These are phyloP conservation scores for Pichia nakasei DNA, from an alignment of 805 yeast genomes.

Conservation along the genomic window DNA sequence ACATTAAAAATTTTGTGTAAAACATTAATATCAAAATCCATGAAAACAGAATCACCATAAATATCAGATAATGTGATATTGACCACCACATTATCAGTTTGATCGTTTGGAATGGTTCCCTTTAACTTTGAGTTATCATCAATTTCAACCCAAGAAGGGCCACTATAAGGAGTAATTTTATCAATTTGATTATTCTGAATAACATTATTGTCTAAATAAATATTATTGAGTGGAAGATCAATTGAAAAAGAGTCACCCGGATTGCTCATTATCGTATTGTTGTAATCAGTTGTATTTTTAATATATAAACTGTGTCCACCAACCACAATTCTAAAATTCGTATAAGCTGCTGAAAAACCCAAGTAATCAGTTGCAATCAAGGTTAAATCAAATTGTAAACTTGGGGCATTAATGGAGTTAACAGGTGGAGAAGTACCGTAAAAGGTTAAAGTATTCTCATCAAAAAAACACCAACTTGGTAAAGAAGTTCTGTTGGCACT, in stretches of 20 bases:
- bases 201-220: slow-evolving; percentile 52
- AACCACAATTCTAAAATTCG: slow-evolving; percentile 61
- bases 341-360: slow-evolving; percentile 66
- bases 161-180: slow-evolving; percentile 35
- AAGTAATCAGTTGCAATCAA: slow-evolving; percentile 71
- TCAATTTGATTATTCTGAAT: slow-evolving; percentile 49
- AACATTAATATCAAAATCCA: slow-evolving; percentile 50
- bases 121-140: slow-evolving; percentile 32
- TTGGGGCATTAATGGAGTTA: slow-evolving; percentile 83
- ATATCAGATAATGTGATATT: slow-evolving; percentile 50
- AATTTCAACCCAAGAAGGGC: slow-evolving; percentile 55
- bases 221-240: slow-evolving; percentile 52
- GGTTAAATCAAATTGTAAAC: slow-evolving; percentile 56
- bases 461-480: slow-evolving; percentile 83
- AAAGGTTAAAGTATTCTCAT: slow-evolving; percentile 53
- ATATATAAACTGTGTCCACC: slow-evolving; percentile 86
- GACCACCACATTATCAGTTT: slow-evolving; percentile 33
- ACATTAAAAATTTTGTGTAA: slow-evolving; percentile 49
- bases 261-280: slow-evolving; percentile 50
- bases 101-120: slow-evolving; percentile 50
- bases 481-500: slow-evolving; percentile 78
- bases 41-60: slow-evolving; percentile 49
- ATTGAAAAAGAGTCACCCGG: slow-evolving; percentile 45
- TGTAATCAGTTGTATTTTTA: slow-evolving; percentile 39
- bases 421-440: slow-evolving; percentile 84